Conservation (phyloP, 352 stramenopile species). For the Phytopythium ostracodes region DNA sequence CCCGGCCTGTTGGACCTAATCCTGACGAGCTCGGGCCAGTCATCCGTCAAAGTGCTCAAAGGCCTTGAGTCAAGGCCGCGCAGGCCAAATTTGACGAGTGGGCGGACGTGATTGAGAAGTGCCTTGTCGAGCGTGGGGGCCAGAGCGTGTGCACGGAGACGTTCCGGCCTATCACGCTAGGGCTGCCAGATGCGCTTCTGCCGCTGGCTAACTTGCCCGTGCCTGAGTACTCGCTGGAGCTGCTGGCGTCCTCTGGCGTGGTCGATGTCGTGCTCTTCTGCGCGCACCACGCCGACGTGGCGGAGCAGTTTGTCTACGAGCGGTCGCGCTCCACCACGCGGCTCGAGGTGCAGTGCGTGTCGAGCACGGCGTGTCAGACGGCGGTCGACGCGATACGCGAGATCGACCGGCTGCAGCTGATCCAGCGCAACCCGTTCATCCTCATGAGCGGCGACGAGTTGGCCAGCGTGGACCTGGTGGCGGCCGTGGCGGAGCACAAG, state of each 20-base stretch:
- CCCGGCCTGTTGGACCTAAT: conserved; percentile 68
- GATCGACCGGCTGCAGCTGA: conserved; percentile 92
- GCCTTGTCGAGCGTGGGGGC: conserved; percentile 81
- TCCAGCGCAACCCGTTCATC: conserved; percentile 97
- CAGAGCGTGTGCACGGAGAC: conserved; percentile 86
- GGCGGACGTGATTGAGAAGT: conserved; percentile 88
- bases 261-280: conserved; percentile 96
- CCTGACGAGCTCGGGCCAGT: conserved; percentile 35
- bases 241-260: conserved; percentile 91
- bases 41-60: conserved; percentile 72
- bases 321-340: conserved; percentile 52
- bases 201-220: conserved; percentile 96
- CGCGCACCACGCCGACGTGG: conserved; percentile 75
- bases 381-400: conserved; percentile 95
- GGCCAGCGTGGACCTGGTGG: conserved; percentile 92
- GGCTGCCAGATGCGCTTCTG: conserved; percentile 91
- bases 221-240: conserved; percentile 97
- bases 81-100: conserved; percentile 88
- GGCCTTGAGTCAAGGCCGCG: no score
- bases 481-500: conserved; percentile 70
- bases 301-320: conserved; percentile 82
- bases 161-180: conserved; percentile 89
- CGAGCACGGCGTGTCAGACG: conserved; percentile 81
- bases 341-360: conserved; percentile 66
- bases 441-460: conserved; percentile 96